Percentiles rank a stretch among this genome's conserved stretches.
Conservation (phyloP, 768 basidiomycete genomes). For the Termitomyces titanicus region DNA sequence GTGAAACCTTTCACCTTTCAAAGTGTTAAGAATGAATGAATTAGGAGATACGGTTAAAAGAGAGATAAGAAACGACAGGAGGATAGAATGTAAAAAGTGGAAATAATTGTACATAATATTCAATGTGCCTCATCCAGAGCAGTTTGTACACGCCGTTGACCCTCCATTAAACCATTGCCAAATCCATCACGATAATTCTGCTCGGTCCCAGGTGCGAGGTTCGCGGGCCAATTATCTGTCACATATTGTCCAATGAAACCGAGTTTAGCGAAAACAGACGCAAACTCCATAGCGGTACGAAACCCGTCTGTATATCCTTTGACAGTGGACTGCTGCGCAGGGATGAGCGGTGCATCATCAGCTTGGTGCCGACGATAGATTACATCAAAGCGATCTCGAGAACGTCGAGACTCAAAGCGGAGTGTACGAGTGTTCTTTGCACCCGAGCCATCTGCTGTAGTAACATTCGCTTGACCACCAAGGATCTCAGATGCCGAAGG, state of each 20-base stretch:
- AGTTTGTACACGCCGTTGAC: slow-evolving; percentile 3
- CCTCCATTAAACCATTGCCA: slow-evolving; percentile 36
- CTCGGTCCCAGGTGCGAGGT: slow-evolving; percentile 35
- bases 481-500: slow-evolving; percentile 15
- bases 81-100: neutral
- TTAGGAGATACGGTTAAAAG: neutral
- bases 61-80: neutral
- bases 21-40: neutral
- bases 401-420: neutral
- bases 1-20: no score
- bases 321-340: slow-evolving; percentile 20
- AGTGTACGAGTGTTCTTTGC: neutral
- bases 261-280: slow-evolving; percentile 41
- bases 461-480: neutral
- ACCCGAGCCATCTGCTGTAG: neutral
- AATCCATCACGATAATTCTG: slow-evolving; percentile 44
- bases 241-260: slow-evolving; percentile 64
- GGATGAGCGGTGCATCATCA: slow-evolving; percentile 12
- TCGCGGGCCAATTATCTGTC: slow-evolving; percentile 37
- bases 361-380: slow-evolving; percentile 17
- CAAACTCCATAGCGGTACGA: slow-evolving; percentile 52
- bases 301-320: slow-evolving; percentile 62
- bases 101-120: neutral
- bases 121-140: neutral
- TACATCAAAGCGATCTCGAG: slow-evolving; percentile 23